Percentiles rank a stretch among this genome's conserved stretches.
These are phyloP conservation scores for Solanum tarapatanum DNA, from an alignment of 257 asterid genomes.

Conservation along the genomic window DNA sequence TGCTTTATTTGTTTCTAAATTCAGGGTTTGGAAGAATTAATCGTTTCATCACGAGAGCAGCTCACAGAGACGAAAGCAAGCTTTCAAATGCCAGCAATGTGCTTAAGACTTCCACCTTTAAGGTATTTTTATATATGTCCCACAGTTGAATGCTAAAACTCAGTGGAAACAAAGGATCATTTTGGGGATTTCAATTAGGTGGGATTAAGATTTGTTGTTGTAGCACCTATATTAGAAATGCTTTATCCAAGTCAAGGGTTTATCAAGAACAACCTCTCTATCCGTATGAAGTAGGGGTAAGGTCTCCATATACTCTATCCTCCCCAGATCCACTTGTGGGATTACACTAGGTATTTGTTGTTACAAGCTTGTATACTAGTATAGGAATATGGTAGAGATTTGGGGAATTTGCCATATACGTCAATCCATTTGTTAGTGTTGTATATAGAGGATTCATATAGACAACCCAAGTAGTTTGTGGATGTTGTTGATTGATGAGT, in stretches of 20 bases:
- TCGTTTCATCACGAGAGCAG: not conserved
- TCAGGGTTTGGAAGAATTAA: constrained; percentile 5
- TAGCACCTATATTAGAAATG: not conserved
- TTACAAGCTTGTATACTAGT: not conserved
- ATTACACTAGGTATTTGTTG: no score
- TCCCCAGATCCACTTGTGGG: not conserved
- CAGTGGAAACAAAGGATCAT: not conserved
- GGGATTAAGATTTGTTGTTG: not conserved
- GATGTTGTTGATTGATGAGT: not conserved
- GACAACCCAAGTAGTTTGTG: not conserved
- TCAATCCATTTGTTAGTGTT: not conserved
- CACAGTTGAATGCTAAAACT: not conserved
- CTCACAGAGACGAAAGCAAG: not conserved
- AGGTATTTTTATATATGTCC: not conserved
- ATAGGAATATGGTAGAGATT: not conserved
- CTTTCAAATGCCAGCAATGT: not conserved
- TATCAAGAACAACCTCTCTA: not conserved
- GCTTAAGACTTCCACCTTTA: not conserved
- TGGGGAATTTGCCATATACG: not conserved
- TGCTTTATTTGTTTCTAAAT: no score
- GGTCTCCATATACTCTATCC: not conserved
- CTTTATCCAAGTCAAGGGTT: not conserved
- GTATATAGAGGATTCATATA: not conserved
- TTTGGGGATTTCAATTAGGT: not conserved
- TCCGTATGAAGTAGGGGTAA: not conserved